Evolutionary conservation across 2,329 filamentous ascomycete species (phyloP), one percentile per base, ranked within the genome.

Genomic region (Aspergillus floridensis): DNA sequence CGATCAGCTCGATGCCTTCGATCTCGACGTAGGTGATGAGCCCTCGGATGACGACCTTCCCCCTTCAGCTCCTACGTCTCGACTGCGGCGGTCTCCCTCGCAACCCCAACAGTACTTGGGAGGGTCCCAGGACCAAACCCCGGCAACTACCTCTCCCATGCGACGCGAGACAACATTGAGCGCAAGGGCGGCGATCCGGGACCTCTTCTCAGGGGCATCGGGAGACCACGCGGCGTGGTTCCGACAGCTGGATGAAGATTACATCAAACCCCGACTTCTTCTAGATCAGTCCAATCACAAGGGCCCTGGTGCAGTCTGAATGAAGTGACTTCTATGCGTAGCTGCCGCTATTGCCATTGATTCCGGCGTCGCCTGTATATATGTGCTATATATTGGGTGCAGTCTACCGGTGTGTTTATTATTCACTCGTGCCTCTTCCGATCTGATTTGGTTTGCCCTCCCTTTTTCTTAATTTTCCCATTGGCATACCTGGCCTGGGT

Each of bases 211-310:
- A 26, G 86, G 87, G 1, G 84, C 74, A 4, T 85, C 89, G 0
- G 92, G 96, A 53, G 95, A 99, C 73, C 92, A 96, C 49, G 90
- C 91, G 10, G 92, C 90, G 49, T 86, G 96, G 78, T 96, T 99
- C 76, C 88, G 88, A 66, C 93, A 96, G 77, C 80, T 99, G 61
- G 95, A 99, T 74, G 95, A 99, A 76, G 92, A 93, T 61, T 97
- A 92, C 74, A 93, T 98, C 76, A 98, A 98, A 81, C 93, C 93
- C 19, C 91, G 88, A 72, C 78, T 98, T 57, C 76, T 98, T 65
- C 83, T 98, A 21, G 93, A 97, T 76, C 89, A 88, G 49, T 77
- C 76, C 26, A 75, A 76, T 41, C 73, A 77, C 60, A 77, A 77
- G 62, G 76, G 75, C 3, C 75, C 74, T 48, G 75, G 74, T 11